Conservation (phyloP, 2,329 filamentous ascomycete genomes). For the Dryadomyces quercivorus region DNA sequence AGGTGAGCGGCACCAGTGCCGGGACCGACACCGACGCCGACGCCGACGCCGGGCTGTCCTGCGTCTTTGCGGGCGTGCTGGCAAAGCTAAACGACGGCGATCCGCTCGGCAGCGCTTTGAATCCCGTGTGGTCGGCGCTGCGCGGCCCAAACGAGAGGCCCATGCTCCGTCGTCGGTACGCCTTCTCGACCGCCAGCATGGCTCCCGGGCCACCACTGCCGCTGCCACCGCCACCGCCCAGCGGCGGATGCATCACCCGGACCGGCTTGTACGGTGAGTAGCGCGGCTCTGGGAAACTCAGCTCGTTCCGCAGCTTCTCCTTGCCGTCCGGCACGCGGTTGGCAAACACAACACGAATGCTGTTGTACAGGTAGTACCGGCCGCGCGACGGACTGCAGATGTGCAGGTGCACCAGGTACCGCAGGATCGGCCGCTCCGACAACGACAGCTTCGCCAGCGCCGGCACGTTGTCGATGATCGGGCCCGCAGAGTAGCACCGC, state of each 20-base stretch:
- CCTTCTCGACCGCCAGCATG: constrained; percentile 45
- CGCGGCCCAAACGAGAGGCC: constrained; percentile 30
- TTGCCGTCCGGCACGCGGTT: constrained; percentile 94
- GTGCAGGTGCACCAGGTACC: constrained; percentile 86
- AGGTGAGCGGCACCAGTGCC: constrained; percentile 21
- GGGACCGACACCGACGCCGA: too few species aligned
- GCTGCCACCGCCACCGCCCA: too few species aligned
- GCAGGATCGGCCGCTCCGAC: constrained; percentile 55
- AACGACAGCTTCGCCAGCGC: constrained; percentile 15
- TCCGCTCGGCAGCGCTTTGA: too few species aligned
- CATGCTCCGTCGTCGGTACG: constrained; percentile 43
- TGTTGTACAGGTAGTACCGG: constrained; percentile 83
- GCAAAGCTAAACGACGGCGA: constrained; percentile 11
- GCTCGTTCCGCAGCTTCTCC: constrained; percentile 81
- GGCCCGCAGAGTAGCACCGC: constrained; percentile 79
- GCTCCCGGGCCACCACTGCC: constrained; percentile 29
- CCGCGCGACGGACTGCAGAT: constrained; percentile 80
- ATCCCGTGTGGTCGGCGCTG: too few species aligned
- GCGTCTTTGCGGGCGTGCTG: constrained; percentile 14
- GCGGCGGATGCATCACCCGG: constrained; percentile 34
- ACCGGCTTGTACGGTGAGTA: constrained; percentile 74
- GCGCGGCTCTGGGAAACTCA: constrained; percentile 75
- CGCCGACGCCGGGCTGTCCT: neutral
- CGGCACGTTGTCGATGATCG: constrained; percentile 55
- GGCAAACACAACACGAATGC: constrained; percentile 87